Conservation (phyloP, 345 rosid species). For the Gossypium ekmanianum region DNA sequence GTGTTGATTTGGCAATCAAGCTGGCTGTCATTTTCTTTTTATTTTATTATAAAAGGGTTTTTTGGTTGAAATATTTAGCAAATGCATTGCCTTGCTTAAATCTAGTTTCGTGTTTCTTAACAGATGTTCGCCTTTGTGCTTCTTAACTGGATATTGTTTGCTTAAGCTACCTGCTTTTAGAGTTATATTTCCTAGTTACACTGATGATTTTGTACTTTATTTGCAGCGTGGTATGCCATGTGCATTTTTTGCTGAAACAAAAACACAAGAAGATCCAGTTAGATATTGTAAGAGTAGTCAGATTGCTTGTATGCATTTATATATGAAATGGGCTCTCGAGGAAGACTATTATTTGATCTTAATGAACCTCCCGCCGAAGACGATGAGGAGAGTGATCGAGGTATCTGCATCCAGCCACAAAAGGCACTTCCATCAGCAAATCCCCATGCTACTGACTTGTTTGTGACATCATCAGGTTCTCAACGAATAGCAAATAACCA, state of each 20-base stretch:
- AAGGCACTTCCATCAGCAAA: conserved; percentile 48
- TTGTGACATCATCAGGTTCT: conserved; percentile 44
- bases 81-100: neutral
- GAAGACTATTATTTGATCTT: conserved; percentile 90
- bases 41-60: neutral
- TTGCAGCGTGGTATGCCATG: conserved; percentile 28
- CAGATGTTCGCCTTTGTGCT: neutral
- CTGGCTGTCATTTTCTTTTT: neutral
- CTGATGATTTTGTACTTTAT: conserved; percentile 9
- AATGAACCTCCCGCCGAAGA: conserved; percentile 90
- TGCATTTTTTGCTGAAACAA: conserved; percentile 26
- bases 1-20: neutral
- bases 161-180: conserved; percentile 21
- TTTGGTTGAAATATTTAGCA: neutral
- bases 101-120: neutral
- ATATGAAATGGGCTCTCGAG: conserved; percentile 85
- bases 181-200: neutral
- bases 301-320: conserved; percentile 66
- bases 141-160: neutral
- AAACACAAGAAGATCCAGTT: conserved; percentile 9
- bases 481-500: conserved; percentile 47
- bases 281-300: conserved; percentile 15
- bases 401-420: conserved; percentile 51
- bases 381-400: conserved; percentile 51
- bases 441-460: conserved; percentile 37